Base-by-base conservation (phyloP, 345 rosid species). In the Hibiscus mutabilis region DNA sequence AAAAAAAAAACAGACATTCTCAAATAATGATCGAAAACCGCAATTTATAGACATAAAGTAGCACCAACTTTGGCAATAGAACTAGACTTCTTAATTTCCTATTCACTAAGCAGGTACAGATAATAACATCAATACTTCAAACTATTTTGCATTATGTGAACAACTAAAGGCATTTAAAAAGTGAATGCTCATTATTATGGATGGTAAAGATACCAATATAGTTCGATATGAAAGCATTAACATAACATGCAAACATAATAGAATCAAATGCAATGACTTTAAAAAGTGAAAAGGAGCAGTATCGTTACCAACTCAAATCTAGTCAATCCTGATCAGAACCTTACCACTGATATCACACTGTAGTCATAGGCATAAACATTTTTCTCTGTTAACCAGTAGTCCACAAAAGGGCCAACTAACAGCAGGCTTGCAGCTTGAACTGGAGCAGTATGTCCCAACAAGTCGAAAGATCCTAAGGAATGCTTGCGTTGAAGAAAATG, bases 361-460 rank as follows among this genome's bases (percentile, higher is more conserved):
- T 81, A 92, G 78, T 84, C 71, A 71, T 70, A 95, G 47, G 90
- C 90, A 76, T 90, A 86, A 60, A 92, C 90, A 82, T 89, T 85
- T 78, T 89, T 87, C 69, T 75, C 79, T 29, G 97, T 92, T 82
- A 95, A 78, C 96, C 92, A 86, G 74, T 83, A 95, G 81, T 95
- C 98, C 68, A 89, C 75, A 81, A 95, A 88, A 24, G 98, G 99
- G 19, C 99, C 99, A 8, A 82, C 82, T 60, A 91, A 68, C 76
- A 95, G 85, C 77, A 95, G 80, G 73, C 94, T 88, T 58, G 86
- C 87, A 52, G 98, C 98, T 85, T 95, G 99, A 59, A 87, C 90
- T 2, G 97, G 99, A 83, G 99, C 99, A 14, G 98, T 95, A 81
- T 91, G 98, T 60, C 97, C 99, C 78, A 92, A 78, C 67, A 95